phyloP scores from a whole-genome alignment of 225 moss, liverwort and hornwort species.

The Anthoceros angustus region DNA sequence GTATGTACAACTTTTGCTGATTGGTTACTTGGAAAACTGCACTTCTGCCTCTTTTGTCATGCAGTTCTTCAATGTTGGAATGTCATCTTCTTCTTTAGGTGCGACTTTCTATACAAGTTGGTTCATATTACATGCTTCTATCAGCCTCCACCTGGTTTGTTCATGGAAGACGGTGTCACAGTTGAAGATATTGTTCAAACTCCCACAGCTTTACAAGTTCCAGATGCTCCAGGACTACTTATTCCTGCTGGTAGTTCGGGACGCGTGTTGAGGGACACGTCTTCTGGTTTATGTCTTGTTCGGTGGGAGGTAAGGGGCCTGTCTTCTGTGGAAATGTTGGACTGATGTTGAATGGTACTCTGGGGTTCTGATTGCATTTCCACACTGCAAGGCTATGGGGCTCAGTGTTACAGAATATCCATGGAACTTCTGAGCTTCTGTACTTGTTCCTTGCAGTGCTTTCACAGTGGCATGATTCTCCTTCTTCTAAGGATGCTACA shows the following conservation, averaged over 20 bases:
- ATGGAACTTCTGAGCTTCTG: background rate
- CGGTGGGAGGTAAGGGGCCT: slow-evolving; percentile 63
- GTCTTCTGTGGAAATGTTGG: background rate
- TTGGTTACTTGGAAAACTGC: background rate
- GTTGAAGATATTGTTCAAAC: slow-evolving; percentile 58
- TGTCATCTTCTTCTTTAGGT: slow-evolving; percentile 24
- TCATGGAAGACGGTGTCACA: slow-evolving; percentile 30
- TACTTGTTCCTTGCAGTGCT: slow-evolving; percentile 42
- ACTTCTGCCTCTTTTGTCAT: background rate
- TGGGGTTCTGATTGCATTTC: background rate
- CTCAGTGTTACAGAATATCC: background rate
- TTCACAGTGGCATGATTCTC: slow-evolving; percentile 78
- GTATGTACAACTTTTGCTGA: slow-evolving; percentile 9
- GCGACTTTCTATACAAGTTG: slow-evolving; percentile 91
- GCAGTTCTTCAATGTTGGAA: background rate
- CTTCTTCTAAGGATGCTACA: slow-evolving; percentile 81
- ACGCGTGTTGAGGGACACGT: slow-evolving; percentile 46
- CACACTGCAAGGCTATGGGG: background rate
- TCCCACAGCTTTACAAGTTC: slow-evolving; percentile 64
- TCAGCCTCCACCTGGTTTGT: slow-evolving; percentile 25
- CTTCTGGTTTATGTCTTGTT: slow-evolving; percentile 70
- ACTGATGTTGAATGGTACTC: background rate
- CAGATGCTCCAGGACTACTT: slow-evolving; percentile 89
- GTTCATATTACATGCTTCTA: slow-evolving; percentile 77
- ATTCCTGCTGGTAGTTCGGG: slow-evolving; percentile 78